Conservation (phyloP, 768 basidiomycete species). For the Dentipellis fragilis region DNA sequence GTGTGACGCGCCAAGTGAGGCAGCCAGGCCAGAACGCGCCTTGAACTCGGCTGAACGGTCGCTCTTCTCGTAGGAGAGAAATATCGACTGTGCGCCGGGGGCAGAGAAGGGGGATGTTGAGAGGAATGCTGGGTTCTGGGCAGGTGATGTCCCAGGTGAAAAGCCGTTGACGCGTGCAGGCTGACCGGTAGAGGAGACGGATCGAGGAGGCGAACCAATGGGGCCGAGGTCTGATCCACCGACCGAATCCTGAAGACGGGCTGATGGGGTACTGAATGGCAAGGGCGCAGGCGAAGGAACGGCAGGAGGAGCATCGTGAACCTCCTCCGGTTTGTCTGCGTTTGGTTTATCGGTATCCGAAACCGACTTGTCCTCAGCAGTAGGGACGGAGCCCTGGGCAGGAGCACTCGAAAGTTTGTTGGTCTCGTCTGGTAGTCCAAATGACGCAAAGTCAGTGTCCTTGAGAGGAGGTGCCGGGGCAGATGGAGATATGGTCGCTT, state of each 20-base stretch:
- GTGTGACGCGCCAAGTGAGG: slow-evolving; percentile 54
- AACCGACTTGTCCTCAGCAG: too few relatives aligned
- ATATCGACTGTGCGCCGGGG: slow-evolving; percentile 53
- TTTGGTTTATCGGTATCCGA: neutral
- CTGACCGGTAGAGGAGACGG: slow-evolving; percentile 25
- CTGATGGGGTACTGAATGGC: slow-evolving; percentile 38
- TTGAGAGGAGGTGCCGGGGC: slow-evolving; percentile 72
- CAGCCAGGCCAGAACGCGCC: slow-evolving; percentile 42
- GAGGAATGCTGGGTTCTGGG: slow-evolving; percentile 27
- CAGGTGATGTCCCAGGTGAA: slow-evolving; percentile 55
- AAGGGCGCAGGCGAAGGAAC: slow-evolving; percentile 33
- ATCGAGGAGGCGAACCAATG: slow-evolving; percentile 69
- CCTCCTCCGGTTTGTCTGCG: slow-evolving; percentile 5
- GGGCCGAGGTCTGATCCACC: slow-evolving; percentile 60
- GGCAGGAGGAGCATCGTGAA: slow-evolving; percentile 2
- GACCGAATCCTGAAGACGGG: slow-evolving; percentile 31
- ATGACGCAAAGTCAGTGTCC: slow-evolving; percentile 65
- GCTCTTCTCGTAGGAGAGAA: slow-evolving; percentile 27
- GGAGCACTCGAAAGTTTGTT: slow-evolving; percentile 38
- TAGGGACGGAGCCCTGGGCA: slow-evolving; percentile 20
- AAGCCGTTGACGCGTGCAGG: slow-evolving; percentile 33
- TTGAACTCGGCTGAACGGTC: slow-evolving; percentile 24
- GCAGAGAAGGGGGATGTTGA: slow-evolving; percentile 70
- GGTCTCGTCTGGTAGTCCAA: slow-evolving; percentile 53
- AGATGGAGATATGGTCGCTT: slow-evolving; percentile 64